Evolutionary conservation across 768 basidiomycete genomes (phyloP).

Genomic region (Podaxis sp.): DNA sequence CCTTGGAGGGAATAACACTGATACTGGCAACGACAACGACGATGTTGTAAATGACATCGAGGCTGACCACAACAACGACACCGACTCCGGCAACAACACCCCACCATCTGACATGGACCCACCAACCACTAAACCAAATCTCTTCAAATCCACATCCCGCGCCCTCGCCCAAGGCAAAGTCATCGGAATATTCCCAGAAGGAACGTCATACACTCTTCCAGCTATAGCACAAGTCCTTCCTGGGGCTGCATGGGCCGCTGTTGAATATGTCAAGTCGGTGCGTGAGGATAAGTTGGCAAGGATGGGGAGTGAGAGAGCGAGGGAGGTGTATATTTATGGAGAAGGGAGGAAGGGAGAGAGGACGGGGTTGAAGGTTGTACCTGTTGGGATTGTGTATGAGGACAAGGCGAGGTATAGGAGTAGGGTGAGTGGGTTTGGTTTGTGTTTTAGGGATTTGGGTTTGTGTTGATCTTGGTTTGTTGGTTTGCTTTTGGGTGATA

Average conservation of each 20-base stretch:
- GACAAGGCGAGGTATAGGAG: constrained; percentile 67
- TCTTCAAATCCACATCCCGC: constrained; percentile 58
- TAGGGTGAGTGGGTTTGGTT: constrained; percentile 36
- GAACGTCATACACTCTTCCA: constrained; percentile 51
- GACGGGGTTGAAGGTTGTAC: constrained; percentile 48
- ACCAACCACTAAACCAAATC: constrained; percentile 31
- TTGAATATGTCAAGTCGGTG: constrained; percentile 58
- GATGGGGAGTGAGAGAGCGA: constrained; percentile 11
- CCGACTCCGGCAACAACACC: neutral
- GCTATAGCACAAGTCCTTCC: constrained; percentile 52
- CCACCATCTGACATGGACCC: constrained; percentile 4
- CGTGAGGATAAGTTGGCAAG: constrained; percentile 13
- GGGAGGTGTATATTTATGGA: constrained; percentile 13
- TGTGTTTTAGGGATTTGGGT: neutral
- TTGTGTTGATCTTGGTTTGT: neutral
- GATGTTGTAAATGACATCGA: no score
- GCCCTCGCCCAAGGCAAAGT: constrained; percentile 53
- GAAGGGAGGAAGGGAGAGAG: constrained; percentile 20
- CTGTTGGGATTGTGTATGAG: constrained; percentile 69
- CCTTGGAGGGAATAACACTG: no score
- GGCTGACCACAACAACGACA: no score
- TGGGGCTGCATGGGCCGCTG: constrained; percentile 69
- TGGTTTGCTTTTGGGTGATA: neutral
- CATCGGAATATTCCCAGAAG: constrained; percentile 71
- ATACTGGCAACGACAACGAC: no score